These are phyloP conservation scores for Apiotrichum brassicae DNA, from an alignment of 1,284 basidiomycete genomes.

Conservation along the genomic window DNA sequence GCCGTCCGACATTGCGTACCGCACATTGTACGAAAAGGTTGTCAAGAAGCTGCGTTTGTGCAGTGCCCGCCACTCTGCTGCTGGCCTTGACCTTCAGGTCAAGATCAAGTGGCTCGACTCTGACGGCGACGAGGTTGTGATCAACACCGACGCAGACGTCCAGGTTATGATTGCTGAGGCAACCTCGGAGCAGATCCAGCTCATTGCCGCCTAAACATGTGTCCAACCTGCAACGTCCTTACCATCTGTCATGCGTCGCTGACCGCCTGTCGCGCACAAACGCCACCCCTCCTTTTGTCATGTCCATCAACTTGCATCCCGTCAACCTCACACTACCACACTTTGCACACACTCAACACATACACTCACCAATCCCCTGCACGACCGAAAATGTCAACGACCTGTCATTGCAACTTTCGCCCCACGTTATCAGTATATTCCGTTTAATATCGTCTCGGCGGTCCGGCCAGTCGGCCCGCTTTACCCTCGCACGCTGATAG, in stretches of 20 bases:
- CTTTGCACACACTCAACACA: not conserved
- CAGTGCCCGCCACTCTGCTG: slow-evolving; percentile 65
- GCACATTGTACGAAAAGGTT: slow-evolving; percentile 79
- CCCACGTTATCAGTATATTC: not conserved
- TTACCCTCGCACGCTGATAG: not conserved
- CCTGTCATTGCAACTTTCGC: not conserved
- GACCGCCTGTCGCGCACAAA: no score
- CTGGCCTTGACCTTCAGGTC: slow-evolving; percentile 61
- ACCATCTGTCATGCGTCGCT: no score
- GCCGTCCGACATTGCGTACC: slow-evolving; percentile 65
- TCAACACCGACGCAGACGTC: slow-evolving; percentile 39
- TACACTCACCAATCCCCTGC: not conserved
- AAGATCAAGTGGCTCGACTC: slow-evolving; percentile 41
- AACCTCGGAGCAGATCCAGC: slow-evolving; percentile 17
- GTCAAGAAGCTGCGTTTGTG: slow-evolving; percentile 86
- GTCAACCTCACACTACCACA: not conserved
- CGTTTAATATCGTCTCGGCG: not conserved
- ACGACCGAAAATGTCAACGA: not conserved
- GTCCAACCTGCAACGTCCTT: no score
- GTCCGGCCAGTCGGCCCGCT: not conserved
- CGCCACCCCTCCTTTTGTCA: not conserved
- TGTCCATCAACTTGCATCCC: not conserved
- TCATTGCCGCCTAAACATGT: slow-evolving; percentile 9
- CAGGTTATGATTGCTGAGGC: slow-evolving; percentile 40
- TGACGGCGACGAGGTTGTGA: slow-evolving; percentile 39